phyloP scores from a whole-genome alignment of 2,329 filamentous ascomycete species.

The Neospermospora avenae region DNA sequence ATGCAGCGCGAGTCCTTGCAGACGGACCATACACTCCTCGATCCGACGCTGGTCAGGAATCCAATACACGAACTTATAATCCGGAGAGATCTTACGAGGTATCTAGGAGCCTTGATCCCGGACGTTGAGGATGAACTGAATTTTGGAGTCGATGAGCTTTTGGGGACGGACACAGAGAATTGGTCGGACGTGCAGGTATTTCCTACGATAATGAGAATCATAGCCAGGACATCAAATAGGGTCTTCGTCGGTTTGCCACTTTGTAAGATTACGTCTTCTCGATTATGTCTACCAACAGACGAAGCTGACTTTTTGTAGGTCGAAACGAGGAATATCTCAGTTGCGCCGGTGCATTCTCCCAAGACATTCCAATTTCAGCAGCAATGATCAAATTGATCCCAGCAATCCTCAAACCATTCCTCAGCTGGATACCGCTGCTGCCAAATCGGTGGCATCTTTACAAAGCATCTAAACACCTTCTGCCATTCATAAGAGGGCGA shows the following conservation, averaged over 20 bases:
- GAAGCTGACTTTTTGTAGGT: conserved; percentile 5
- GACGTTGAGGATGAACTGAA: conserved; percentile 25
- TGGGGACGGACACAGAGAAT: conserved; percentile 35
- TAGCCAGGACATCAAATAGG: conserved; percentile 42
- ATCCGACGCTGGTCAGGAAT: conserved; percentile 35
- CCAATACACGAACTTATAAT: conserved; percentile 35
- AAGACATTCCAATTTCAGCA: conserved; percentile 33
- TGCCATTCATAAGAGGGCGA: conserved; percentile 31
- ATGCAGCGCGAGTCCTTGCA: conserved; percentile 41
- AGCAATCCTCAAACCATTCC: conserved; percentile 28
- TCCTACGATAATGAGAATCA: conserved; percentile 37
- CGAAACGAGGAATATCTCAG: conserved; percentile 35
- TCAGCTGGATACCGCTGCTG: conserved; percentile 29
- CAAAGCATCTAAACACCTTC: conserved; percentile 24
- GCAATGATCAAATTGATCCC: conserved; percentile 30
- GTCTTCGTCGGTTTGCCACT: conserved; percentile 44
- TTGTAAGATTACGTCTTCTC: conserved; percentile 28
- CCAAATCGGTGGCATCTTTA: conserved; percentile 31
- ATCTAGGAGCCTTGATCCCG: conserved; percentile 27
- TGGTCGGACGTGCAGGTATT: conserved; percentile 34
- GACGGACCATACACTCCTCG: conserved; percentile 38
- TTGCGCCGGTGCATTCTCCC: conserved; percentile 32
- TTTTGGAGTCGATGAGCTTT: conserved; percentile 14
- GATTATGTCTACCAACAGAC: background rate
- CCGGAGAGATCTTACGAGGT: conserved; percentile 34